A percentile compares a stretch with the other conserved stretches of the same genome.
phyloP scores from a whole-genome alignment of 2,329 filamentous ascomycete genomes.

The Xylaria sp. region DNA sequence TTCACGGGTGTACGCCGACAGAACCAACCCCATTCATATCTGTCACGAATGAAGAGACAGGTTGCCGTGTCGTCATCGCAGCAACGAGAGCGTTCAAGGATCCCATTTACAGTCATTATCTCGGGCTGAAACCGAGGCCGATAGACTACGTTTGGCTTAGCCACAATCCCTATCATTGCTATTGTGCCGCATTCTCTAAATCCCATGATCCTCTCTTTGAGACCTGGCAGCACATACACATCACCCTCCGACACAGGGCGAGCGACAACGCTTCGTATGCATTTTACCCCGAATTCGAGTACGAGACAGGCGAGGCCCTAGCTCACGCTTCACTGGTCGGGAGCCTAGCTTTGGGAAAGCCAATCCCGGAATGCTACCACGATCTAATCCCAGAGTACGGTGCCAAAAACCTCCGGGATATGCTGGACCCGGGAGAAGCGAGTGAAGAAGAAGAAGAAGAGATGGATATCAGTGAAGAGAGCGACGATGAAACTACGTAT shows the following conservation, averaged over 20 bases:
- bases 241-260: not conserved
- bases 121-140: not conserved
- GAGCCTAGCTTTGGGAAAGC: not conserved
- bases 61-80: not conserved
- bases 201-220: not conserved
- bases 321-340: slow-evolving; percentile 12
- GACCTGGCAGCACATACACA: slow-evolving; percentile 5
- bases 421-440: not conserved
- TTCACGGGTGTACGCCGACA: too few relatives aligned
- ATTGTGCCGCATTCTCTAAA: not conserved
- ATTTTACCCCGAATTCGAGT: slow-evolving; percentile 4
- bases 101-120: not conserved
- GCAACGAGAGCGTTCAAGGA: not conserved
- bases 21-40: too few relatives aligned
- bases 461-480: too few relatives aligned
- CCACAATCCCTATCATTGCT: not conserved
- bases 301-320: not conserved
- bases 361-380: not conserved
- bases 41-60: not conserved
- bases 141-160: not conserved
- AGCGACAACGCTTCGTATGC: not conserved
- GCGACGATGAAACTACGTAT: too few relatives aligned
- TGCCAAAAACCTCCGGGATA: rapidly evolving
- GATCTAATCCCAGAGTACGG: not conserved
- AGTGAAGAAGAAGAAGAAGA: not conserved